Conservation (phyloP, 805 yeast genomes). For the Metschnikowia cubensis region DNA sequence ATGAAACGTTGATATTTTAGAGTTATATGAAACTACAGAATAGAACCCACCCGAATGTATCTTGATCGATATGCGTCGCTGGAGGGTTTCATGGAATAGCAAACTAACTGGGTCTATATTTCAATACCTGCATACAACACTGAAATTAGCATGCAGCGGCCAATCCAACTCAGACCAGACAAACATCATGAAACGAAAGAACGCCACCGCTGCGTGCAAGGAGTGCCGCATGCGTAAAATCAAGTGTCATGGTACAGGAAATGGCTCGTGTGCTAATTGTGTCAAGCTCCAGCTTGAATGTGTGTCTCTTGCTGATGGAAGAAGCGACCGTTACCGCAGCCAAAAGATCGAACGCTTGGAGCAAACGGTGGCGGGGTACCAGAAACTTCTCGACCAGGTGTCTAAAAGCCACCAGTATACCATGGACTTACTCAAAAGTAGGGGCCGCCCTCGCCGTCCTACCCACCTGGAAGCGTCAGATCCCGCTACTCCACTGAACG, state of each 20-base stretch:
- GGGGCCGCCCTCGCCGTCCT: background rate
- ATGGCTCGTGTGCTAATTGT: constrained; percentile 8
- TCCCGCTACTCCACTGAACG: background rate
- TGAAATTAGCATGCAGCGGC: background rate
- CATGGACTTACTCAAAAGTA: background rate
- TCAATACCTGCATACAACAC: background rate
- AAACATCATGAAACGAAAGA: constrained; percentile 3
- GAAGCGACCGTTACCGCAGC: constrained; percentile 12
- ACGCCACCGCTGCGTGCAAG: constrained; percentile 10
- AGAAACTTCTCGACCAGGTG: background rate
- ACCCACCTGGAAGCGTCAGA: background rate
- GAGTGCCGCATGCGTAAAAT: constrained; percentile 12
- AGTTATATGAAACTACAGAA: too few relatives aligned
- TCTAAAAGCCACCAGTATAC: constrained; percentile 1
- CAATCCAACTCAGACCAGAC: background rate
- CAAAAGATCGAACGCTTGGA: constrained; percentile 6
- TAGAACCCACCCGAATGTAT: too few relatives aligned
- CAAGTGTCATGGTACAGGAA: constrained; percentile 3
- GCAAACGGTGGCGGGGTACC: constrained; percentile 4
- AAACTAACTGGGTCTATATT: background rate
- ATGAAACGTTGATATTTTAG: background rate
- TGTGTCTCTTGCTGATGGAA: constrained; percentile 6
- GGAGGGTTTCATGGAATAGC: too few relatives aligned
- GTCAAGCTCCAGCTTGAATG: constrained; percentile 7
- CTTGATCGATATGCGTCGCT: too few relatives aligned